Evolutionary conservation across 2,329 filamentous ascomycete species (phyloP).

Genomic region (Fusarium longipes): DNA sequence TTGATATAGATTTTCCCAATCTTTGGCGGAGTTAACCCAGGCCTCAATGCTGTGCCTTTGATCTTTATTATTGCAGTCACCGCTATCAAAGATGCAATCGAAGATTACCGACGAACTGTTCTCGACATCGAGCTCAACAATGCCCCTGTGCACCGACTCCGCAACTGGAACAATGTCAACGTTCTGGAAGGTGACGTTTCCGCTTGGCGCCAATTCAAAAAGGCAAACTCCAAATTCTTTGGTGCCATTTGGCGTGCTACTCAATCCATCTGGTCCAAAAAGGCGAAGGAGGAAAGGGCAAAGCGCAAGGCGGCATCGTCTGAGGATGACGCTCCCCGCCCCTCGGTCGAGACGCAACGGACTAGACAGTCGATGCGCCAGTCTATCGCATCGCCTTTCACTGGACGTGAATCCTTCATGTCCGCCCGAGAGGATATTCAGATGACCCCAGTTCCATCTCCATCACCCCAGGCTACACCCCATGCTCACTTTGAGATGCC

Average conservation of each 20-base stretch:
- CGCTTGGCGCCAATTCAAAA: constrained; percentile 89
- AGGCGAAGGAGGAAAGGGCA: constrained; percentile 61
- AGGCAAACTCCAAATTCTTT: constrained; percentile 76
- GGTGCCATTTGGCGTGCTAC: constrained; percentile 64
- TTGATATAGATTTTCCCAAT: constrained; percentile 86
- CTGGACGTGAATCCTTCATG: constrained; percentile 62
- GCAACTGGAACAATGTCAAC: constrained; percentile 94
- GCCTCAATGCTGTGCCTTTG: constrained; percentile 87
- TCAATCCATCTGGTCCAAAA: constrained; percentile 62
- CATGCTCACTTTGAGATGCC: constrained; percentile 55
- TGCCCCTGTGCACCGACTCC: constrained; percentile 88
- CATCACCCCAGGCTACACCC: constrained; percentile 62
- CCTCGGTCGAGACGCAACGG: constrained; percentile 62
- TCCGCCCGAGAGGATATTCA: constrained; percentile 80
- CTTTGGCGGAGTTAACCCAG: constrained; percentile 91
- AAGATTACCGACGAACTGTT: constrained; percentile 91
- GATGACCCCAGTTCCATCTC: constrained; percentile 95
- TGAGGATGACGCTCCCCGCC: constrained; percentile 65
- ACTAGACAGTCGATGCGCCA: constrained; percentile 52
- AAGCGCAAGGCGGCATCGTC: constrained; percentile 55
- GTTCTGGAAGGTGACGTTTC: constrained; percentile 88
- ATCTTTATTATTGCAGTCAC: constrained; percentile 93
- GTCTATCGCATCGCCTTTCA: constrained; percentile 63
- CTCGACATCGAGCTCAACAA: constrained; percentile 97
- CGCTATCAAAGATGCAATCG: constrained; percentile 92